Conservation (phyloP, 2,329 filamentous ascomycete species). For the Epichloe baconii region DNA sequence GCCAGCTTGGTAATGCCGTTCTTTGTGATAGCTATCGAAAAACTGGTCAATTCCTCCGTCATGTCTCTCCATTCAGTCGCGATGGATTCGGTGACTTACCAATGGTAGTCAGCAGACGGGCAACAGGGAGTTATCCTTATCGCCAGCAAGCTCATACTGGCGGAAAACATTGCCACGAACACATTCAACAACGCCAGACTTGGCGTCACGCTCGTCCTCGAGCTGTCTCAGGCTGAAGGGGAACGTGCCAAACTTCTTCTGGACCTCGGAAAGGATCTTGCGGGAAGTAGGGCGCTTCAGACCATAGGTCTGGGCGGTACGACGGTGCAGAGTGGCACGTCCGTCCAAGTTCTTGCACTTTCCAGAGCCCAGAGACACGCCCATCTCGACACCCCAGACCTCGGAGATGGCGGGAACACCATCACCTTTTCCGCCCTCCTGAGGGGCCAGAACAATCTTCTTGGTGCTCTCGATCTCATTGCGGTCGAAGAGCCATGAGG, state of each 20-base stretch:
- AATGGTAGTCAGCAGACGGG: conserved; percentile 77
- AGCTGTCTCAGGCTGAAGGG: conserved; percentile 96
- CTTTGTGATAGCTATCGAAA: conserved; percentile 66
- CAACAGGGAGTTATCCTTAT: conserved; percentile 83
- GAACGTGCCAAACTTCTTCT: conserved; percentile 96
- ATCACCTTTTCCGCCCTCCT: conserved; percentile 81
- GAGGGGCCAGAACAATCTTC: conserved; percentile 88
- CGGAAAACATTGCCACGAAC: conserved; percentile 85
- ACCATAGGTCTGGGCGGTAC: conserved; percentile 80
- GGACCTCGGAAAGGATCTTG: conserved; percentile 83
- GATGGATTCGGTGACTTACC: conserved; percentile 46
- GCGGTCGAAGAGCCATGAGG: conserved; percentile 88
- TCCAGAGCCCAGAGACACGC: conserved; percentile 77
- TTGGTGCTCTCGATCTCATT: conserved; percentile 96
- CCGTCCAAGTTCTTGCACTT: conserved; percentile 90
- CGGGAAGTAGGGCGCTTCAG: conserved; percentile 90
- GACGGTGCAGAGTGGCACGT: conserved; percentile 82
- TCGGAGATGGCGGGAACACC: conserved; percentile 79
- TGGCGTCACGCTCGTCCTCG: conserved; percentile 93
- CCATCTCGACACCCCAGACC: conserved; percentile 96
- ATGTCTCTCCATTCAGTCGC: conserved; percentile 22
- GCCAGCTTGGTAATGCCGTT: conserved; percentile 85
- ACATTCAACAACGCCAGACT: conserved; percentile 89
- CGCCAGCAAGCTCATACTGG: conserved; percentile 90
- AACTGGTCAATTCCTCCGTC: background rate